phyloP scores from a whole-genome alignment of 352 stramenopile genomes.

The Phytopythium litorale region DNA sequence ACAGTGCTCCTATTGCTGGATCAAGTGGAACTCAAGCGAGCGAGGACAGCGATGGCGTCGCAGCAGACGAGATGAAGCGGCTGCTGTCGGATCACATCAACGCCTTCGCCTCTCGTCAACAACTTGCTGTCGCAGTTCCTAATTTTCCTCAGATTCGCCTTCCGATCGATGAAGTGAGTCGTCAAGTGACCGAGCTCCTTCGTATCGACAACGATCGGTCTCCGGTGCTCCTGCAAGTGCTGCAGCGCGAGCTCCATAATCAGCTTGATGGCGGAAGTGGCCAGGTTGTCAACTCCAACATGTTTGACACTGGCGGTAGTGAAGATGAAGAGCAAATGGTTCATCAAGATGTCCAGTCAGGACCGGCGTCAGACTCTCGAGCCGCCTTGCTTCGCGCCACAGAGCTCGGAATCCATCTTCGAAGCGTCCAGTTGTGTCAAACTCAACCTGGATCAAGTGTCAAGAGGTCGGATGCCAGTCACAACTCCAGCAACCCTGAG shows the following conservation, averaged over 20 bases:
- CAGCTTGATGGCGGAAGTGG: not conserved
- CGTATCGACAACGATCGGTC: not conserved
- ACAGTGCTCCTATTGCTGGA: conserved; percentile 11
- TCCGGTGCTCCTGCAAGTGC: not conserved
- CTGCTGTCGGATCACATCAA: conserved; percentile 11
- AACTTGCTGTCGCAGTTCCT: not conserved
- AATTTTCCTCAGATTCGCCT: not conserved
- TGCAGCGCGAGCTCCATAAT: not conserved
- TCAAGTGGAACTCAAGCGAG: not conserved
- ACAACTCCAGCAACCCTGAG: not conserved
- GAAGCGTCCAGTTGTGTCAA: not conserved
- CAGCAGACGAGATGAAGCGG: conserved; percentile 16
- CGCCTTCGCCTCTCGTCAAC: not conserved
- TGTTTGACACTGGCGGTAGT: not conserved
- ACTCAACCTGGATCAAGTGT: not conserved
- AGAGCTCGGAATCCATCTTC: not conserved
- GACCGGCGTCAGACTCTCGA: not conserved
- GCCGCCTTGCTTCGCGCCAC: not conserved
- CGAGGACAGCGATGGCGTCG: conserved; percentile 6
- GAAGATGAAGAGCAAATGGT: not conserved
- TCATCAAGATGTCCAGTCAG: not conserved
- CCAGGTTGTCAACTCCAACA: not conserved
- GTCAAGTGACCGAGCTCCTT: not conserved
- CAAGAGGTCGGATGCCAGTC: not conserved
- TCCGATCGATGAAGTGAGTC: not conserved